Conservation (phyloP, 148 eudicot species). For the Diospyros lotus region DNA sequence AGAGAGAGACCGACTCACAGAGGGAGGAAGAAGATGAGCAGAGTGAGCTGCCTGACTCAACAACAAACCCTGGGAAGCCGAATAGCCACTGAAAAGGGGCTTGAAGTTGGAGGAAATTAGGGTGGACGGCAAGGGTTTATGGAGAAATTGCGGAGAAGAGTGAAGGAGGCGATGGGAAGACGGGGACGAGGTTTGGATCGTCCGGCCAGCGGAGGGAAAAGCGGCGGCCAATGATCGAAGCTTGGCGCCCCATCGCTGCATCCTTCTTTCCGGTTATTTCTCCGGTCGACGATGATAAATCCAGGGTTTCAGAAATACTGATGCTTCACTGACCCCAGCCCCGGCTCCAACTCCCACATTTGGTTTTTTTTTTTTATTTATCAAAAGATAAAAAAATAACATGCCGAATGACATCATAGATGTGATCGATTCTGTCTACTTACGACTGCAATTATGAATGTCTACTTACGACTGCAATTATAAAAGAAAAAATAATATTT, state of each 20-base stretch:
- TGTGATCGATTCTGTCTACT: no score
- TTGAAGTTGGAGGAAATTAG: conserved; percentile 28
- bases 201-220: conserved; percentile 20
- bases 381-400: no score
- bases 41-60: conserved; percentile 7
- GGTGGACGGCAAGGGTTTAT: conserved; percentile 22
- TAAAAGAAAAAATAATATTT: no score
- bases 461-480: no score
- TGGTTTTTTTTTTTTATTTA: no score
- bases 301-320: no score
- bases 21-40: conserved; percentile 19
- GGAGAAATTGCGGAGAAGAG: conserved; percentile 23
- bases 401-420: no score
- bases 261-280: conserved; percentile 18
- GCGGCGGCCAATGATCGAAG: conserved; percentile 52
- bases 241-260: conserved; percentile 79
- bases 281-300: not conserved
- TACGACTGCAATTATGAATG: no score
- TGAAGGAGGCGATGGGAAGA: conserved; percentile 32
- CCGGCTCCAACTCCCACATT: no score
- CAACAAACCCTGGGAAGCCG: conserved; percentile 11
- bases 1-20: conserved; percentile 37
- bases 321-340: no score
- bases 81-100: conserved; percentile 30
- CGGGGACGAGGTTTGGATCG: conserved; percentile 21